A percentile compares a stretch with the other conserved stretches of the same genome.
These are phyloP conservation scores for Pyrrhoderma noxium DNA, from an alignment of 1,284 basidiomycete genomes.

Conservation along the genomic window DNA sequence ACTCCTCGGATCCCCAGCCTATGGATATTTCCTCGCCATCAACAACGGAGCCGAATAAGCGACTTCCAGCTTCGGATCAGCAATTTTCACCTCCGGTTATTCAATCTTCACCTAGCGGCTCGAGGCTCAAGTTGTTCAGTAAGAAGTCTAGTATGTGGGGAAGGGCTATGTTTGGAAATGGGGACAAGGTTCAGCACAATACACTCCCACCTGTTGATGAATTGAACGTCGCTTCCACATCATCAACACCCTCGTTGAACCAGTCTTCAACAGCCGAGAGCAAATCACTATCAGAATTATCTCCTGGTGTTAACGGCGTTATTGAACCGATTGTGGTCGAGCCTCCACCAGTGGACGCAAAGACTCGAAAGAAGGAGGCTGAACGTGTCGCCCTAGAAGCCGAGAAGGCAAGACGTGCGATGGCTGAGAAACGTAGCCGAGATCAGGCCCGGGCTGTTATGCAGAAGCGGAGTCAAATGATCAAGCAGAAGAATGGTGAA, in stretches of 20 bases:
- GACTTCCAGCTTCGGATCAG: slow-evolving; percentile 35
- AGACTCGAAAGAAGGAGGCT: slow-evolving; percentile 87
- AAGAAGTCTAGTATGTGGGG: slow-evolving; percentile 63
- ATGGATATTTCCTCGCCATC: slow-evolving; percentile 49
- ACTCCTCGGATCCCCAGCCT: slow-evolving; percentile 33
- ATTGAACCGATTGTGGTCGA: slow-evolving; percentile 28
- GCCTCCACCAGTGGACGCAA: slow-evolving; percentile 53
- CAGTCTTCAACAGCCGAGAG: slow-evolving; percentile 77
- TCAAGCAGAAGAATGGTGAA: slow-evolving; percentile 46
- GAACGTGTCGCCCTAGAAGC: slow-evolving; percentile 79
- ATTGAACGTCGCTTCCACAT: slow-evolving; percentile 41
- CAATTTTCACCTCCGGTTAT: slow-evolving; percentile 20
- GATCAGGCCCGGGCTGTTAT: slow-evolving; percentile 95
- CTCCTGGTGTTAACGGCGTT: slow-evolving; percentile 29
- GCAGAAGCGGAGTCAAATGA: slow-evolving; percentile 79
- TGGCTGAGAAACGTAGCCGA: slow-evolving; percentile 63
- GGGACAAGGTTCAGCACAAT: slow-evolving; percentile 59
- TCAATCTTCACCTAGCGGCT: slow-evolving; percentile 27
- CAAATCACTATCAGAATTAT: slow-evolving; percentile 45
- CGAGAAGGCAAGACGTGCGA: slow-evolving; percentile 79
- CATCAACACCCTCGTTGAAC: slow-evolving; percentile 60
- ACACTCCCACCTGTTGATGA: slow-evolving; percentile 68
- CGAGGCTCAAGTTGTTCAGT: slow-evolving; percentile 42
- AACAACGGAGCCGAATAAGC: slow-evolving; percentile 40
- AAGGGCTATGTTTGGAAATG: slow-evolving; percentile 66